These are phyloP conservation scores for Fusarium mundagurra DNA, from an alignment of 2,329 filamentous ascomycete species.

Conservation along the genomic window DNA sequence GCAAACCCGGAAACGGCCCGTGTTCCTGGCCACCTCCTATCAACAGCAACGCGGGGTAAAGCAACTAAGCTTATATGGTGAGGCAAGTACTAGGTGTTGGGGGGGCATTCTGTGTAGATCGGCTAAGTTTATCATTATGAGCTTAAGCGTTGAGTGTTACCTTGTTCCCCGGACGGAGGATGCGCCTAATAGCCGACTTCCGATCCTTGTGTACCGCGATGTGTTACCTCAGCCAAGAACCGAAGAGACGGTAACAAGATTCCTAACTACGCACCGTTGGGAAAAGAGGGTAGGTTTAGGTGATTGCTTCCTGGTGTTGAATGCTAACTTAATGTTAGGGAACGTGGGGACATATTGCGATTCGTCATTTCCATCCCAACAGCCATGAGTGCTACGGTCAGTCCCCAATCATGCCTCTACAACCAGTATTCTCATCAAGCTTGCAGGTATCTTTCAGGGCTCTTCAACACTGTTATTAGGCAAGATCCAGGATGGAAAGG, in stretches of 20 bases:
- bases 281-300: neutral
- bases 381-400: slow-evolving; percentile 1
- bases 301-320: neutral
- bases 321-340: neutral
- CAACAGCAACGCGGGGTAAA: neutral
- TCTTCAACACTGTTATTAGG: neutral
- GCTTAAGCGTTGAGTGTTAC: neutral
- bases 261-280: neutral
- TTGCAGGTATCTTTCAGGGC: neutral
- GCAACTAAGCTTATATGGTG: neutral
- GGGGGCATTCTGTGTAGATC: fast-evolving
- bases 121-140: neutral
- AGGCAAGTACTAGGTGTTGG: neutral
- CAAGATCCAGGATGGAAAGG: neutral
- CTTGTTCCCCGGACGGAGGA: neutral
- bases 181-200: neutral
- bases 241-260: neutral
- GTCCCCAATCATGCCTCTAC: fast-evolving
- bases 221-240: neutral
- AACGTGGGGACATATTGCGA: neutral
- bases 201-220: neutral
- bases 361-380: neutral
- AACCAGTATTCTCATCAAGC: neutral
- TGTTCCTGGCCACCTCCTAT: neutral
- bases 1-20: slow-evolving; percentile 1